Evolutionary conservation across 2,329 filamentous ascomycete species (phyloP).

Genomic region (Diaporthe caulivora): DNA sequence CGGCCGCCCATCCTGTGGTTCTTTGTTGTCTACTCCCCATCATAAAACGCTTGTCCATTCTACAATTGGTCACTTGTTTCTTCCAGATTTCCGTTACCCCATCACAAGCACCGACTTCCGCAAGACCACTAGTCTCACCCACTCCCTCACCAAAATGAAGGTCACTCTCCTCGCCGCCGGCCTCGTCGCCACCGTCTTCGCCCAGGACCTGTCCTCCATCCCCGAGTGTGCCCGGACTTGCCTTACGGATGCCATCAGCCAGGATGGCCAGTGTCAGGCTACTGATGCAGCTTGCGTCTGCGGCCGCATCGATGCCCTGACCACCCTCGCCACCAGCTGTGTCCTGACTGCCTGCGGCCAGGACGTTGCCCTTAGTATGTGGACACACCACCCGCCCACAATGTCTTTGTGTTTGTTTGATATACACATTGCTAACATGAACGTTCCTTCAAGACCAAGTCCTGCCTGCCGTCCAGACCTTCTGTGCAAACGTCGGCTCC

Average conservation of each 20-base stretch:
- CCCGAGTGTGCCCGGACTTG: slow-evolving; percentile 12
- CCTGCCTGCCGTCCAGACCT: slow-evolving; percentile 19
- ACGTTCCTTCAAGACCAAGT: not conserved
- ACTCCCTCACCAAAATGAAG: slow-evolving; percentile 15
- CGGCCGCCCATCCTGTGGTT: not conserved
- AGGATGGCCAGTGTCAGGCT: slow-evolving; percentile 24
- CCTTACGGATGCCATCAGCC: slow-evolving; percentile 11
- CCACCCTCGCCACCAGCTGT: slow-evolving; percentile 14
- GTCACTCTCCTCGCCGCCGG: slow-evolving; percentile 29
- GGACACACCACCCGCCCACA: not conserved
- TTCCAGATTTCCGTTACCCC: not conserved
- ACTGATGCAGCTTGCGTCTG: slow-evolving; percentile 8
- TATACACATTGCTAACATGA: not conserved
- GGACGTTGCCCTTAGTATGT: slow-evolving; percentile 20
- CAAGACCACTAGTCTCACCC: not conserved
- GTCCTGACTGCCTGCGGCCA: slow-evolving; percentile 18
- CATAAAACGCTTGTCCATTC: not conserved
- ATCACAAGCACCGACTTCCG: slow-evolving; percentile 3
- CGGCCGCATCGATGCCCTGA: slow-evolving; percentile 16
- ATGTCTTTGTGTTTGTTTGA: not conserved
- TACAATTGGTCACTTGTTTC: not conserved
- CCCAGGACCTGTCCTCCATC: slow-evolving; percentile 23
- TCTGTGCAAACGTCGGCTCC: slow-evolving; percentile 19
- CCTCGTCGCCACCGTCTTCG: slow-evolving; percentile 22
- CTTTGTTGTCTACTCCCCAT: slow-evolving; percentile 2